phyloP scores from a whole-genome alignment of 1,284 basidiomycete genomes.

The Porodaedalea pini region DNA sequence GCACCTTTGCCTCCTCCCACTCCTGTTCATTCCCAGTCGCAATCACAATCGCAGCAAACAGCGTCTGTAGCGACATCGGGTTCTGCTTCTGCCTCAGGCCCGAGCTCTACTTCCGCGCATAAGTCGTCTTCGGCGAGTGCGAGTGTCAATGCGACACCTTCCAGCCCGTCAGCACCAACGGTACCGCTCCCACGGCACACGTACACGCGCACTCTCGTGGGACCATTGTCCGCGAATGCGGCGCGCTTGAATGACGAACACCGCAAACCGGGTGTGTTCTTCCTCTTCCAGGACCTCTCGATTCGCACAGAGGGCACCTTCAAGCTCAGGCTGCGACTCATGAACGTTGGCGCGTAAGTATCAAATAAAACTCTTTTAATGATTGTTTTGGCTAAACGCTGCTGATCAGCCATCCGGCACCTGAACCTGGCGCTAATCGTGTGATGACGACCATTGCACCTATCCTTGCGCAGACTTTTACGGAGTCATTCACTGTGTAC shows the following conservation, averaged over 20 bases:
- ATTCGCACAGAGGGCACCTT: constrained; percentile 85
- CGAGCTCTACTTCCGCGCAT: neutral
- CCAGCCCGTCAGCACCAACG: constrained; percentile 31
- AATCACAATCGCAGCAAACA: neutral
- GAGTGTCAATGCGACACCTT: constrained; percentile 31
- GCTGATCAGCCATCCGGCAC: constrained; percentile 58
- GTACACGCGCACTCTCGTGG: constrained; percentile 85
- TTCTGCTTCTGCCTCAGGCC: neutral
- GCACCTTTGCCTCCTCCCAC: constrained; percentile 26
- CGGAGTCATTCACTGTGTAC: constrained; percentile 86
- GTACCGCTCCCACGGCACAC: constrained; percentile 53
- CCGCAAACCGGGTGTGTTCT: constrained; percentile 80
- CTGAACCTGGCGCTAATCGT: constrained; percentile 59
- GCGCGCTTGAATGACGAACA: constrained; percentile 80
- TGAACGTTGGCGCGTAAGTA: constrained; percentile 83
- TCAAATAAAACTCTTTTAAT: constrained; percentile 21
- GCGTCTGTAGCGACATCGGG: neutral
- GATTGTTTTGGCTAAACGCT: constrained; percentile 25
- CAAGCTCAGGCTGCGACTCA: constrained; percentile 73
- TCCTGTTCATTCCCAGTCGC: constrained; percentile 17
- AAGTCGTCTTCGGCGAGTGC: constrained; percentile 30
- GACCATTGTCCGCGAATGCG: constrained; percentile 81
- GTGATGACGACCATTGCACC: constrained; percentile 65
- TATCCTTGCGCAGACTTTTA: constrained; percentile 80
- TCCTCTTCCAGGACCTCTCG: constrained; percentile 84